phyloP scores from a whole-genome alignment of 345 rosid genomes.

The Dovyalis caffra region DNA sequence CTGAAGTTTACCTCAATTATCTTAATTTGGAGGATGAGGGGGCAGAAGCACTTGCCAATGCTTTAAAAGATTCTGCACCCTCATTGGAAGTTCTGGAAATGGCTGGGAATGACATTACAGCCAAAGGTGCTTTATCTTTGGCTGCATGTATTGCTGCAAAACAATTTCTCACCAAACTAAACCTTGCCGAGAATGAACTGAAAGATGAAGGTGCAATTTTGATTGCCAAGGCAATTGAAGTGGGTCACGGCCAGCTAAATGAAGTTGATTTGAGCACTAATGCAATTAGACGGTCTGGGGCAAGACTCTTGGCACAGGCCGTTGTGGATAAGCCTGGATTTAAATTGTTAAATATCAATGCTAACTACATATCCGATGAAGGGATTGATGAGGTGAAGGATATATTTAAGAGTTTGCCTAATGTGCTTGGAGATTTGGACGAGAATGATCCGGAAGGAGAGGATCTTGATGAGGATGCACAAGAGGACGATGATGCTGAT shows the following conservation, averaged over 20 bases:
- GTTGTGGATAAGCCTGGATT: slow-evolving; percentile 24
- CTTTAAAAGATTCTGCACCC: slow-evolving; percentile 69
- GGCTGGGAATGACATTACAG: slow-evolving; percentile 92
- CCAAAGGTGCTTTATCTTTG: slow-evolving; percentile 56
- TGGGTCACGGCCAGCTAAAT: slow-evolving; percentile 27
- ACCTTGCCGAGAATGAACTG: slow-evolving; percentile 83
- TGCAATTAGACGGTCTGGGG: slow-evolving; percentile 33
- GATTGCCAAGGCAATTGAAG: slow-evolving; percentile 31
- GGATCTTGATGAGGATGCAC: slow-evolving; percentile 62
- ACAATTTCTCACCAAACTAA: slow-evolving; percentile 59
- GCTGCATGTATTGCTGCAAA: slow-evolving; percentile 65
- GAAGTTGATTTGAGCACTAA: slow-evolving; percentile 37
- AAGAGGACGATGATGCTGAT: slow-evolving; percentile 38
- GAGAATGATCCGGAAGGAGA: slow-evolving; percentile 56
- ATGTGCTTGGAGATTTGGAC: slow-evolving; percentile 30
- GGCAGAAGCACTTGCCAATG: slow-evolving; percentile 58
- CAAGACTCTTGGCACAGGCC: slow-evolving; percentile 33
- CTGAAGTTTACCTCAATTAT: slow-evolving; percentile 77
- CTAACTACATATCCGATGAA: slow-evolving; percentile 35
- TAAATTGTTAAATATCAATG: slow-evolving; percentile 32
- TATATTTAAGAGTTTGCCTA: slow-evolving; percentile 25
- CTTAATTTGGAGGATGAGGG: slow-evolving; percentile 88
- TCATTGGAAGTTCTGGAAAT: slow-evolving; percentile 70
- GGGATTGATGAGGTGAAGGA: slow-evolving; percentile 37
- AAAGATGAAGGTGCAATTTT: slow-evolving; percentile 73